phyloP scores from a whole-genome alignment of 2,329 filamentous ascomycete species.

The Corinectria fuckeliana region DNA sequence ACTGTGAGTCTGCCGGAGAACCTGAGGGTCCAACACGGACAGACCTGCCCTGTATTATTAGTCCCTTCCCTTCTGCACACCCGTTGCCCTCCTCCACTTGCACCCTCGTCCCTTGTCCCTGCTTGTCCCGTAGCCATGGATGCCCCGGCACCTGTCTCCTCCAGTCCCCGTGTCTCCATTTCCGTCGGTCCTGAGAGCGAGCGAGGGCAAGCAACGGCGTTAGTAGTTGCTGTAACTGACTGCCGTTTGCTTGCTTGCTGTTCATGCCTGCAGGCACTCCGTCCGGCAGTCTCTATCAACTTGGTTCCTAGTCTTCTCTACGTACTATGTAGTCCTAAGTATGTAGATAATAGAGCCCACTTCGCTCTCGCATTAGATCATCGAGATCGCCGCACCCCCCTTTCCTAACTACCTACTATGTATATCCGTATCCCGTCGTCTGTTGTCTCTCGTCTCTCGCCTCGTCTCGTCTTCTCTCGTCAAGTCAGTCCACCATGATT shows the following conservation, averaged over 20 bases:
- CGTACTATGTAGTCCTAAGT: too few relatives aligned
- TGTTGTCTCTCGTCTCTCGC: background rate
- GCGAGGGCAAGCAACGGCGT: constrained; percentile 5
- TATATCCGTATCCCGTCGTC: background rate
- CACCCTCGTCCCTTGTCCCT: background rate
- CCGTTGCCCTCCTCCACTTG: background rate
- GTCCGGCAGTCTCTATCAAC: constrained; percentile 10
- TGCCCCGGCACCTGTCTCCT: background rate
- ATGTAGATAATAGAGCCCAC: constrained; percentile 36
- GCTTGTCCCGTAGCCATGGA: background rate
- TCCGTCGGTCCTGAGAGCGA: constrained; percentile 14
- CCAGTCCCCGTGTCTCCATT: background rate
- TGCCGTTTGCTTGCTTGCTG: constrained; percentile 21
- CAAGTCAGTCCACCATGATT: constrained; percentile 36
- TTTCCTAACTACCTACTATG: background rate
- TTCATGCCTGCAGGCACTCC: background rate
- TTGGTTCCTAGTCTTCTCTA: background rate
- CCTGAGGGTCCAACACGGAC: too few relatives aligned
- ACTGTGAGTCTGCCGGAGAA: too few relatives aligned
- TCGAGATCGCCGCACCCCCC: constrained; percentile 31
- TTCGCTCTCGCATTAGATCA: constrained; percentile 33
- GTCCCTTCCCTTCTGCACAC: background rate
- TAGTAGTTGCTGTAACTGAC: constrained; percentile 12
- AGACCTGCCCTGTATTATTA: constrained; percentile 40
- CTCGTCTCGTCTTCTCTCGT: background rate